These are phyloP conservation scores for Austroboletus olivaceoglutinosus DNA, from an alignment of 1,284 basidiomycete genomes.

Conservation along the genomic window DNA sequence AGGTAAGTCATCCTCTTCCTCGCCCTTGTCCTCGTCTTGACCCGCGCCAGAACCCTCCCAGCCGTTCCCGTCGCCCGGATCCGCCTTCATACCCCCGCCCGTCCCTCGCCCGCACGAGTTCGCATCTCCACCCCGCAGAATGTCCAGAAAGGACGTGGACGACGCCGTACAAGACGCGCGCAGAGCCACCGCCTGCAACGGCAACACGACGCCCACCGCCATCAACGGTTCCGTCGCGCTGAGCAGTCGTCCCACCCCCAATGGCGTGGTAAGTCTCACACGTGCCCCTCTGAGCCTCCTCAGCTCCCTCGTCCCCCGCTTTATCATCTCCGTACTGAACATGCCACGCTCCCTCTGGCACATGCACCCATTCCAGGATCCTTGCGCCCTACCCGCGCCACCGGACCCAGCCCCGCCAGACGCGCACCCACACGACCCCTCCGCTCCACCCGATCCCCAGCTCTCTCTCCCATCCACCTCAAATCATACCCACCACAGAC, in stretches of 20 bases:
- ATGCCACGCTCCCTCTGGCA: slow-evolving; percentile 26
- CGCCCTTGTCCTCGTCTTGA: not conserved
- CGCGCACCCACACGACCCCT: slow-evolving; percentile 1
- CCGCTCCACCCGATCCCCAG: slow-evolving; percentile 8
- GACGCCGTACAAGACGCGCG: slow-evolving; percentile 3
- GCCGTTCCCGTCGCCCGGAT: slow-evolving; percentile 67
- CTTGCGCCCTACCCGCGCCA: not conserved
- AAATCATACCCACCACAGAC: slow-evolving; percentile 11
- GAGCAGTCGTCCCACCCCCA: slow-evolving; percentile 2
- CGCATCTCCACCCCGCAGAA: slow-evolving; percentile 43
- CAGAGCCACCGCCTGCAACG: slow-evolving; percentile 1
- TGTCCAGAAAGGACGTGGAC: slow-evolving; percentile 24
- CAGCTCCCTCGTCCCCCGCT: slow-evolving; percentile 24
- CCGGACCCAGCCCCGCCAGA: slow-evolving; percentile 2
- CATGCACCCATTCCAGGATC: slow-evolving; percentile 26
- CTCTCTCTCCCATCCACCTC: slow-evolving; percentile 6
- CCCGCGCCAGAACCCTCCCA: slow-evolving; percentile 41
- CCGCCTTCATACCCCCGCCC: slow-evolving; percentile 64
- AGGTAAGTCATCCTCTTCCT: slow-evolving; percentile 1
- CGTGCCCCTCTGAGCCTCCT: slow-evolving; percentile 22
- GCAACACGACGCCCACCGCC: slow-evolving; percentile 1
- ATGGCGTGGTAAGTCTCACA: slow-evolving; percentile 29
- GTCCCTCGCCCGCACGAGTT: slow-evolving; percentile 63
- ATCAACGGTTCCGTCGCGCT: slow-evolving; percentile 1
- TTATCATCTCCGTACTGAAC: slow-evolving; percentile 32